Base-by-base conservation (phyloP, 192 early-diverging fungal genomes). In the Helicostylum pulchrum region DNA sequence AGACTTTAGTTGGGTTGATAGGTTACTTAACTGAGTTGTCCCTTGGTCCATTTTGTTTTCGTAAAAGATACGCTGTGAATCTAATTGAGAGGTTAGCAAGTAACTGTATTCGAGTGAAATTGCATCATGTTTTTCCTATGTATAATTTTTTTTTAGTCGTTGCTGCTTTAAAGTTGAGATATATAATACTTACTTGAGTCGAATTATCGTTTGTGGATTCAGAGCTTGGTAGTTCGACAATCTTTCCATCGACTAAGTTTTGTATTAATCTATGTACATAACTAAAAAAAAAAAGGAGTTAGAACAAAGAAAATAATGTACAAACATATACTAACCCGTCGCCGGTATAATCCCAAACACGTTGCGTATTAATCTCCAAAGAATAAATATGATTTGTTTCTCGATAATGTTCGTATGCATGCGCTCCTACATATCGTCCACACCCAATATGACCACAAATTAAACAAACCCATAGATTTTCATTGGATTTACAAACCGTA, bases 281-380 rank as follows among this genome's bases (percentile, higher is more conserved):
- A 2, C 57, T 59, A 36, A n/a, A 5, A 44, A 42, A 57, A 3
- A 14, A 7, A 12, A 14, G 26, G 10, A 52, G 8, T 12, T 23
- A 52, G 2, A 21, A 11, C 51, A 19, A 1, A 11, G 51, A 30
- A 23, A 48, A 48, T 7, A 48, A 48, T 48, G 7, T 19, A 19
- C 7, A 48, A 2, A 15, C 5, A 19, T 19, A 17, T 21, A 5
- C 36, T 42, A 44, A 59, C 57, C 93, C 96, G 66, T 99, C 97
- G 7, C 95, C 91, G 2, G 84, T 91, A 80, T 99, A 99, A 72
- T 99, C 97, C 97, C 97, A 99, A 34, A 99, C 97, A 1, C 93
- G 74, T 77, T 99, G 97, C n/a, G 93, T 97, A 53, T 92, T 92
- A 12, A 97, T 78, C 65, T 99, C 96, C 64, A 99, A 71, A 19